phyloP scores from a whole-genome alignment of 108 stramenopile genomes.

The Cyclostephanos tholiformis region DNA sequence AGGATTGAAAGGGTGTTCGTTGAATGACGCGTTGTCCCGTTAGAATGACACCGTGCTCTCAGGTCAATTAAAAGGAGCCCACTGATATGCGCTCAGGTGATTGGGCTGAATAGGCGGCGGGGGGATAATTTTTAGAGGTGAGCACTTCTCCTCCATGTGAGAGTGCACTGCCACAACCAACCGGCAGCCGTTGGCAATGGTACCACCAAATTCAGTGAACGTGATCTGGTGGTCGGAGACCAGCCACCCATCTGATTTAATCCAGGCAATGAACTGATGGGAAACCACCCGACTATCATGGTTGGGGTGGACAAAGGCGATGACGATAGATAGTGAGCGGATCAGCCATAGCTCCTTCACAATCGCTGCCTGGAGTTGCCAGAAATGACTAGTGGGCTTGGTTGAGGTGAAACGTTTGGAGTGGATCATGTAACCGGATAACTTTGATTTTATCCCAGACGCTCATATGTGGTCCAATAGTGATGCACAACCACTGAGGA shows the following conservation, averaged over 20 bases:
- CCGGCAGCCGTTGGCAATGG: not conserved
- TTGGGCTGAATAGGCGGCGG: not conserved
- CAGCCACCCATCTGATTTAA: not conserved
- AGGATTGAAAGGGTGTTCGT: too few relatives aligned
- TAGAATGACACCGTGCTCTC: too few relatives aligned
- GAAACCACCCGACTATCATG: not conserved
- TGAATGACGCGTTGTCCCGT: too few relatives aligned
- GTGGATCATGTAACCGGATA: not conserved
- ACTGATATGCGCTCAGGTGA: not conserved
- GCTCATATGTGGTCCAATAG: not conserved
- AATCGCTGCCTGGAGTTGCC: not conserved
- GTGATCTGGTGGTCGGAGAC: not conserved
- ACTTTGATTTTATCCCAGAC: not conserved
- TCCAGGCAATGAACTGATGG: not conserved
- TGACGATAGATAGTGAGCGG: not conserved
- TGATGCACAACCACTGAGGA: not conserved
- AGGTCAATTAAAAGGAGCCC: conserved; percentile 2
- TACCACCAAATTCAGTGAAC: not conserved
- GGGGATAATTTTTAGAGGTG: not conserved
- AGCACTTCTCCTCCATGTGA: not conserved
- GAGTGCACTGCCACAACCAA: conserved; percentile 1
- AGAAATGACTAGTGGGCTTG: not conserved
- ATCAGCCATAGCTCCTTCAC: not conserved
- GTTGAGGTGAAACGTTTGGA: not conserved
- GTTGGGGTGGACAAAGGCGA: conserved; percentile 7